Percentiles rank a stretch among this genome's conserved stretches.
phyloP scores from a whole-genome alignment of 2,329 filamentous ascomycete species.

The Cercospora nicotianae region DNA sequence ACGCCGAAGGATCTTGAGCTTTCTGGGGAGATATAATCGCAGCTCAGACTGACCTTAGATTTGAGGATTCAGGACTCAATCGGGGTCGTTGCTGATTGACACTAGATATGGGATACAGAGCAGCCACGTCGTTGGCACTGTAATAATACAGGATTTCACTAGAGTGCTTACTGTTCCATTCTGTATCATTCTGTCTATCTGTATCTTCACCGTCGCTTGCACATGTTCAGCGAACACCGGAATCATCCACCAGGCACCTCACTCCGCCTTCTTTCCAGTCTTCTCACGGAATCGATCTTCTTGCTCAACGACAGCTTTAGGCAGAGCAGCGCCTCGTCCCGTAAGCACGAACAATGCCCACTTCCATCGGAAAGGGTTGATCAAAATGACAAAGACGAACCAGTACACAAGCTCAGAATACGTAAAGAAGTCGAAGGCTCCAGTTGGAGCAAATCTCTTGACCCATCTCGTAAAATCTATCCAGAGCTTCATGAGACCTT shows the following conservation, averaged over 20 bases:
- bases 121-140: not conserved
- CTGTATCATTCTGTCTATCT: not conserved
- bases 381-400: constrained; percentile 74
- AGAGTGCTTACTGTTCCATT: not conserved
- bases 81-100: not conserved
- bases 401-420: constrained; percentile 83
- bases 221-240: not conserved
- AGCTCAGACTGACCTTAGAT: not conserved
- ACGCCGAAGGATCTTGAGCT: constrained; percentile 23
- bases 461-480: constrained; percentile 77
- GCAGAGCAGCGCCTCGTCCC: constrained; percentile 67
- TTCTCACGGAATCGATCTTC: constrained; percentile 64
- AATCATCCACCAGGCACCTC: not conserved
- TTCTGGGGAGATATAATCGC: not conserved
- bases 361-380: constrained; percentile 89
- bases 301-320: constrained; percentile 63
- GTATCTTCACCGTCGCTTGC: not conserved
- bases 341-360: constrained; percentile 83
- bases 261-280: constrained; percentile 6
- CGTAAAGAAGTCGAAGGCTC: constrained; percentile 86
- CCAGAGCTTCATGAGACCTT: constrained; percentile 79
- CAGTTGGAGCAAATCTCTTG: constrained; percentile 68
- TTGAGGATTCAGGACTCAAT: not conserved
- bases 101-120: not conserved
- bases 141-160: not conserved